Evolutionary conservation across 176 grass and related monocot species (phyloP).

Genomic region (Coix lacrymajobi): DNA sequence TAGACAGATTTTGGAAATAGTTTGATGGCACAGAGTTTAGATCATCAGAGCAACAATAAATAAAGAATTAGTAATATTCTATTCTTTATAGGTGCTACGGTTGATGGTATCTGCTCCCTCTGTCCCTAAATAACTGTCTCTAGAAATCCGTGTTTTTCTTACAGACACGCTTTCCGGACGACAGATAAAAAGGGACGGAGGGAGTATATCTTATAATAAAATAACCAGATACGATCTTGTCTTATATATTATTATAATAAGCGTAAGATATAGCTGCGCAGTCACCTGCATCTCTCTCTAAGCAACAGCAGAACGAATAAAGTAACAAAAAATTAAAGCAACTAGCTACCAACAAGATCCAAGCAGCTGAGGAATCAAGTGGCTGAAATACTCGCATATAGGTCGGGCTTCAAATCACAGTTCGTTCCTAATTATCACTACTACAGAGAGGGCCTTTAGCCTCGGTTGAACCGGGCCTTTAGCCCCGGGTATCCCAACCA

Average conservation of each 20-base stretch:
- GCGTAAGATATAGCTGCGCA: background rate
- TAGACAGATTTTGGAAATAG: background rate
- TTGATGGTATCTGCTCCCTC: background rate
- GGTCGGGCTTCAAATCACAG: background rate
- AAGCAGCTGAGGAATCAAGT: background rate
- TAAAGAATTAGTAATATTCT: background rate
- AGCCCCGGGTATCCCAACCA: no score
- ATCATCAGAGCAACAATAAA: background rate
- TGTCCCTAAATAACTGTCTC: no score
- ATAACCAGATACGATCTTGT: background rate
- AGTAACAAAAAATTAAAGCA: background rate
- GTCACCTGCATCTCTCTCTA: slow-evolving; percentile 5
- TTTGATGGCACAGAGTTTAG: background rate
- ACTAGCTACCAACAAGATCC: background rate
- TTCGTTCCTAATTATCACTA: background rate
- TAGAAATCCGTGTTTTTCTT: no score
- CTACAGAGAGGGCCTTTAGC: no score
- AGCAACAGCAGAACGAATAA: background rate
- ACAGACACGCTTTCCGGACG: no score
- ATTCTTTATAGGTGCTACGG: background rate
- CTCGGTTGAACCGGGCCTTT: no score
- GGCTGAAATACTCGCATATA: background rate
- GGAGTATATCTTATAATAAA: slow-evolving; percentile 7
- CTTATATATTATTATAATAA: background rate
- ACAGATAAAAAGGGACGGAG: no score